These are phyloP conservation scores for Rhizophora mangle DNA, from an alignment of 345 rosid genomes.

Conservation along the genomic window DNA sequence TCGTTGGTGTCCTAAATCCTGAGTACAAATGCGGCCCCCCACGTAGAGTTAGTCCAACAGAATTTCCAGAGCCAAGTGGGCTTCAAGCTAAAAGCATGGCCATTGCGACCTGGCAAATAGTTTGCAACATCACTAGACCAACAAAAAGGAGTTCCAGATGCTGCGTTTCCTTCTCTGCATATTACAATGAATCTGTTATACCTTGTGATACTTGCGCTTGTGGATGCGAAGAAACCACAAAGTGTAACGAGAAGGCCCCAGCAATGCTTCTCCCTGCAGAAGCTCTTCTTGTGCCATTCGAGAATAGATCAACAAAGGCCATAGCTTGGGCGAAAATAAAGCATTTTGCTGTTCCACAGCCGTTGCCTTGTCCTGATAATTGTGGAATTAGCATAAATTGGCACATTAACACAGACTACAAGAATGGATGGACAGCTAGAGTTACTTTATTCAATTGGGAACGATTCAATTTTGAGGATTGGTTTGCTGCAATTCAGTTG, in stretches of 20 bases:
- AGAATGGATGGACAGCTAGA: slow-evolving; percentile 75
- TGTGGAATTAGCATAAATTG: slow-evolving; percentile 90
- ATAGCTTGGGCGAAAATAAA: slow-evolving; percentile 71
- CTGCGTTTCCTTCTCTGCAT: slow-evolving; percentile 92
- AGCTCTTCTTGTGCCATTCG: slow-evolving; percentile 70
- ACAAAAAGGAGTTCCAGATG: slow-evolving; percentile 52
- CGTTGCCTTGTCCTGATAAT: slow-evolving; percentile 81
- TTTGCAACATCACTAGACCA: slow-evolving; percentile 73
- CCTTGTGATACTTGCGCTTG: slow-evolving; percentile 95
- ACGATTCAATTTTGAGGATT: slow-evolving; percentile 48
- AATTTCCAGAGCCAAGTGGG: slow-evolving; percentile 71
- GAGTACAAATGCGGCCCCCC: slow-evolving; percentile 75
- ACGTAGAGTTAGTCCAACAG: slow-evolving; percentile 59
- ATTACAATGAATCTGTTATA: slow-evolving; percentile 63
- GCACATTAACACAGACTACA: slow-evolving; percentile 71
- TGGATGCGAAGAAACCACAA: slow-evolving; percentile 42
- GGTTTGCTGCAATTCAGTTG: slow-evolving; percentile 67
- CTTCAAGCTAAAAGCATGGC: slow-evolving; percentile 46
- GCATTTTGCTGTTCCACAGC: slow-evolving; percentile 42
- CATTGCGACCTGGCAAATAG: slow-evolving; percentile 68
- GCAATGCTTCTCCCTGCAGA: slow-evolving; percentile 74
- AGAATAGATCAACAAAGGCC: slow-evolving; percentile 63
- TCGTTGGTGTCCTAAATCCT: slow-evolving; percentile 58
- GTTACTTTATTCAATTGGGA: slow-evolving; percentile 85
- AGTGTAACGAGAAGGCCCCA: slow-evolving; percentile 46